Conservation (phyloP, 2,329 filamentous ascomycete genomes). For the Emericellopsis cladophorae region DNA sequence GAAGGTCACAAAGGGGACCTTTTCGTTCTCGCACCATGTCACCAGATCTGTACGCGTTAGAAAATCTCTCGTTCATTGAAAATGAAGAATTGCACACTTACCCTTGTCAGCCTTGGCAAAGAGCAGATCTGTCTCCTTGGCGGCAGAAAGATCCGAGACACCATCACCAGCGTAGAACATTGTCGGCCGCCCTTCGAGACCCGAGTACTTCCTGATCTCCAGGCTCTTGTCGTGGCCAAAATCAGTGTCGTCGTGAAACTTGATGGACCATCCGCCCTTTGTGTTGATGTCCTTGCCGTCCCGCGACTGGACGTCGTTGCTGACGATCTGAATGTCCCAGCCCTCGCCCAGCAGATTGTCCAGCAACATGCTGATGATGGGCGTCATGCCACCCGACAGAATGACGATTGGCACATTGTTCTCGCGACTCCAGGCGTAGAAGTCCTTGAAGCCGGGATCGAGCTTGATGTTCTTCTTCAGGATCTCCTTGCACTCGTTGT, state of each 20-base stretch:
- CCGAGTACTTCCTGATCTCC: conserved; percentile 77
- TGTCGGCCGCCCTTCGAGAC: conserved; percentile 62
- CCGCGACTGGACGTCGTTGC: conserved; percentile 61
- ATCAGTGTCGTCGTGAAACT: conserved; percentile 33
- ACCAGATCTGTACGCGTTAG: conserved; percentile 54
- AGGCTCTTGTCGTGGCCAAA: conserved; percentile 97
- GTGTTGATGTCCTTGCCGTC: conserved; percentile 63
- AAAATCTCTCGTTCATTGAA: neutral
- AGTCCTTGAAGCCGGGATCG: conserved; percentile 78
- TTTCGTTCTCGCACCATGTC: conserved; percentile 70
- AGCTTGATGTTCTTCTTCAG: conserved; percentile 75
- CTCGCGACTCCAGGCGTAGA: conserved; percentile 68
- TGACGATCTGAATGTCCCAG: conserved; percentile 78
- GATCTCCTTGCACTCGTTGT: conserved; percentile 66
- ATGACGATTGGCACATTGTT: conserved; percentile 90
- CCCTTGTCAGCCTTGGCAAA: conserved; percentile 88
- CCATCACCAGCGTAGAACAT: conserved; percentile 95
- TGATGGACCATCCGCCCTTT: conserved; percentile 74
- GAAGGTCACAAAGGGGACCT: conserved; percentile 80
- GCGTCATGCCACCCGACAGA: conserved; percentile 83
- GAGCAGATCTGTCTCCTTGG: conserved; percentile 81
- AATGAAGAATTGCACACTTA: conserved; percentile 25
- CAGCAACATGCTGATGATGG: conserved; percentile 76
- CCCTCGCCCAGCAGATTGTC: conserved; percentile 66
- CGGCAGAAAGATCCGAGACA: conserved; percentile 83